Evolutionary conservation across 495 filamentous ascomycete species (phyloP), one percentile per base, ranked within the genome.

Genomic region (Massariosphaeria phaeospora): DNA sequence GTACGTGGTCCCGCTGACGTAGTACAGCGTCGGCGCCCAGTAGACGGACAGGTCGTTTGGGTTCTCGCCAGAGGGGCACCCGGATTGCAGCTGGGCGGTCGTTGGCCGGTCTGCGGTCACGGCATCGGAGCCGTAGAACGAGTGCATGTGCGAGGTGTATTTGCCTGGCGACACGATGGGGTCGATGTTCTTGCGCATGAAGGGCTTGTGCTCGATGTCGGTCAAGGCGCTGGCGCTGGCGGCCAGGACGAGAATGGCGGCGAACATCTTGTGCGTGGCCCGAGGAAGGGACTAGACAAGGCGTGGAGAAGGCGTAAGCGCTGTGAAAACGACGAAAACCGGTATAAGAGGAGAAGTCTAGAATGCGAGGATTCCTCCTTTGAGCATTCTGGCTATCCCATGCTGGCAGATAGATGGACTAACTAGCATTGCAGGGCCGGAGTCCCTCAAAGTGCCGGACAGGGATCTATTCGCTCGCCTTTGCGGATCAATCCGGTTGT

Each of bases 21-120:
- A 55, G 52, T 55, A 55, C 2, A 55, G 43, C 2, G 52, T 55
- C 2, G 52, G 52, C n/a, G 52, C 52, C 52, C 50, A 55, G 26
- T 55, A 55, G 10, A 55, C 25, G n/a, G 43, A 48, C 10, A 48
- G 33, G 18, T 55, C 52, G 25, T 55, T 55, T 1, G 52, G 52
- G 25, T 55, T 55, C 17, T 55, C 52, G 13, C 52, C 52, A 1
- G 43, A 48, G 3, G 44, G 43, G 18, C 52, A 55, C 26, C 52
- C 52, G 2, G 29, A 24, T 29, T 55, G 52, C 11, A 55, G 26
- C 15, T 55, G 43, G 12, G 26, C 44, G n/a, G 52, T 47, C 11
- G 52, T 55, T 2, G 52, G 52, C 17, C 48, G 35, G 20, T 55
- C 52, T 18, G 48, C 48, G 1, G 52, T 55, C 23, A 55, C 24